A percentile compares a stretch with the other conserved stretches of the same genome.
Evolutionary conservation across 116 monocot species (phyloP).

Genomic region (Dioscorea cayenensis): DNA sequence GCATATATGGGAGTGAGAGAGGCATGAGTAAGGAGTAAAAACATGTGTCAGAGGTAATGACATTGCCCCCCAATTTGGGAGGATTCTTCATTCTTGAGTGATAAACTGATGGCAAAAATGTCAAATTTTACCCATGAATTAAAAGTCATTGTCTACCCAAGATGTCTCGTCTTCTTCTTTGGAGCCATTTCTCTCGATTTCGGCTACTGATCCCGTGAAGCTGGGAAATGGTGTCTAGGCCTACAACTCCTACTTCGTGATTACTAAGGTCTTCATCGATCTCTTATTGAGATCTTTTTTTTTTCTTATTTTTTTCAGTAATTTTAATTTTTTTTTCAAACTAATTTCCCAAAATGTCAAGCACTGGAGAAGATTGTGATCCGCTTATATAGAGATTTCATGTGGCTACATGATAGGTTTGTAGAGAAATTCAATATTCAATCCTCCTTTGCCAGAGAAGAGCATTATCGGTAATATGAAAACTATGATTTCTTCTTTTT

Average conservation of each 20-base stretch:
- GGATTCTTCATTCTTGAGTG: too few relatives aligned
- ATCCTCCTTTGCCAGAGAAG: conserved; percentile 96
- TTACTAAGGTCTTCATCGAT: conserved; percentile 61
- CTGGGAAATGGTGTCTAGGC: conserved; percentile 93
- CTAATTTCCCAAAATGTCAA: conserved; percentile 87
- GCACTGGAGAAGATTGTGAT: conserved; percentile 92
- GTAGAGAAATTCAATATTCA: conserved; percentile 89
- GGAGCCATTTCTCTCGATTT: conserved; percentile 59
- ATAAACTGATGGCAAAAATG: too few relatives aligned
- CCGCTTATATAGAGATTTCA: conserved; percentile 90
- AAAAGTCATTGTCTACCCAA: too few relatives aligned
- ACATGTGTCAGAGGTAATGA: too few relatives aligned
- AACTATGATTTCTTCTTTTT: too few relatives aligned
- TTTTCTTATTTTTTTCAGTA: too few relatives aligned
- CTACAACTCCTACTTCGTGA: conserved; percentile 89
- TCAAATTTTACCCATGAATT: too few relatives aligned
- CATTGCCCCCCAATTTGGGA: too few relatives aligned
- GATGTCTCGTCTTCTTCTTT: conserved; percentile 36
- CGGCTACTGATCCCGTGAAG: conserved; percentile 92
- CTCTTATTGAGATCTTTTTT: background rate
- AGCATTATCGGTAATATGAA: conserved; percentile 80
- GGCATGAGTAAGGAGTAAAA: too few relatives aligned
- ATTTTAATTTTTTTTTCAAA: conserved; percentile 28
- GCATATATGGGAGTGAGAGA: too few relatives aligned
- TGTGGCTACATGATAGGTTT: conserved; percentile 81